A percentile compares a stretch with the other conserved stretches of the same genome.
phyloP scores from a whole-genome alignment of 2,329 filamentous ascomycete species.

The Trichothecium roseum region DNA sequence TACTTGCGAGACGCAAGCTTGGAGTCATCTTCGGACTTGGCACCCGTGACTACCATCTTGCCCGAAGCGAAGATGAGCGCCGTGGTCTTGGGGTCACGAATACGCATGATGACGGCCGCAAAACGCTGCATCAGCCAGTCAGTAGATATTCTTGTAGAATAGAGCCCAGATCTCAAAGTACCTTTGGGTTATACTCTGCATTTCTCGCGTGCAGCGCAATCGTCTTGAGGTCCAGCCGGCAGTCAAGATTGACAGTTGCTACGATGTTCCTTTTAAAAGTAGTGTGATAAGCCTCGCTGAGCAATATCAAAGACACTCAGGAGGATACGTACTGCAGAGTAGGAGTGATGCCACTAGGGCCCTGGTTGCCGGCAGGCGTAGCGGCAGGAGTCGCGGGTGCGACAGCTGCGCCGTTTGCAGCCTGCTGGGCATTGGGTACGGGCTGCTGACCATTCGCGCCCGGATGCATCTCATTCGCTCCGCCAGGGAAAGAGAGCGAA shows the following conservation, averaged over 20 bases:
- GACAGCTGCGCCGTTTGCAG: conserved; percentile 64
- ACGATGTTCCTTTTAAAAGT: conserved; percentile 85
- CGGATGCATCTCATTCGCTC: conserved; percentile 71
- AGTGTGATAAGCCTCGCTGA: conserved; percentile 42
- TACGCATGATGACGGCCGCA: conserved; percentile 98
- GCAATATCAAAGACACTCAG: conserved; percentile 20
- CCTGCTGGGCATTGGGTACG: conserved; percentile 38
- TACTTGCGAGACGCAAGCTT: conserved; percentile 97
- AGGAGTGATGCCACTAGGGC: conserved; percentile 81
- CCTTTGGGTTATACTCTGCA: conserved; percentile 97
- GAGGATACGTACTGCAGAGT: conserved; percentile 87
- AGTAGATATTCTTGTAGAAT: conserved; percentile 5
- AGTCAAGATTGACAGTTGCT: conserved; percentile 96
- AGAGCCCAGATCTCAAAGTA: conserved; percentile 36
- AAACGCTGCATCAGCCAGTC: conserved; percentile 62
- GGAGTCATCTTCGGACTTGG: conserved; percentile 95
- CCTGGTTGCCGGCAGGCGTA: conserved; percentile 73
- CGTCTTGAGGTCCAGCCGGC: conserved; percentile 95
- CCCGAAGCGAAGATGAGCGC: conserved; percentile 95
- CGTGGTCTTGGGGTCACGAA: conserved; percentile 96
- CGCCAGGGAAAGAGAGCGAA: conserved; percentile 85
- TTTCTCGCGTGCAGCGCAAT: conserved; percentile 97
- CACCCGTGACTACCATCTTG: conserved; percentile 99
- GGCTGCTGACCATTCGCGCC: conserved; percentile 39
- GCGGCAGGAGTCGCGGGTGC: conserved; percentile 84